Evolutionary conservation across 495 filamentous ascomycete genomes (phyloP), one percentile per base, ranked within the genome.

Genomic region (Saxispiralis lemnorum): DNA sequence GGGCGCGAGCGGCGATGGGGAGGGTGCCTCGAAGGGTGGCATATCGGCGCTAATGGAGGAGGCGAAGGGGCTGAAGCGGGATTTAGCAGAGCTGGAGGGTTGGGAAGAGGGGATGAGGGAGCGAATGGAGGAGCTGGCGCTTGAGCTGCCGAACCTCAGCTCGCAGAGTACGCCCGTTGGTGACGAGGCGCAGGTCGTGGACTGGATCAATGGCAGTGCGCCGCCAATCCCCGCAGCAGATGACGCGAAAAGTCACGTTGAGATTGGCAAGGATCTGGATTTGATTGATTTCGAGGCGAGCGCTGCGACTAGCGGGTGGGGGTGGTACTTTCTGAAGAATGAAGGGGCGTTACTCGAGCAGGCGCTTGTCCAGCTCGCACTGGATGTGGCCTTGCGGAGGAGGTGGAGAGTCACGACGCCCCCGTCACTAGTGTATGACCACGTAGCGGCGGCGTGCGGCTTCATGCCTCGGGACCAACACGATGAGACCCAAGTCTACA

Each of bases 321-420:
- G 89, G 0, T 97, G 86, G 84, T 97, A 97, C 62, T 94, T 80
- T 59, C 74, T 97, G 0, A 68, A 78, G 28, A 81, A 92, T 60
- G 88, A 92, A 48, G 86, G 76, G 7, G 87, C 85, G 0, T 70
- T 89, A 59, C 70, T 97, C 1, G 89, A 96, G 58, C 87, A 94
- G 56, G 89, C 89, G 0, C 71, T 97, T 0, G 60, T 95, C n/a
- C 75, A 79, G 51, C 94, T 92, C 60, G 76, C 92, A 0, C 67
- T 94, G 2, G 62, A 65, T 16, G 71, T 79, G 2, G 81, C 79
- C 9, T 68, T 73, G 31, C 67, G 66, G 35, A 69, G 73, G 36
- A 84, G 82, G 20, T 96, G 81, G 78, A 68, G 60, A 19, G 65
- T 76, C 46, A 81, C 92, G 28, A 68, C 76, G 6, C 89, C 89